Percentiles rank a stretch among this genome's conserved stretches.
Evolutionary conservation across 345 rosid genomes (phyloP).

Genomic region (Eucalyptus marginata): DNA sequence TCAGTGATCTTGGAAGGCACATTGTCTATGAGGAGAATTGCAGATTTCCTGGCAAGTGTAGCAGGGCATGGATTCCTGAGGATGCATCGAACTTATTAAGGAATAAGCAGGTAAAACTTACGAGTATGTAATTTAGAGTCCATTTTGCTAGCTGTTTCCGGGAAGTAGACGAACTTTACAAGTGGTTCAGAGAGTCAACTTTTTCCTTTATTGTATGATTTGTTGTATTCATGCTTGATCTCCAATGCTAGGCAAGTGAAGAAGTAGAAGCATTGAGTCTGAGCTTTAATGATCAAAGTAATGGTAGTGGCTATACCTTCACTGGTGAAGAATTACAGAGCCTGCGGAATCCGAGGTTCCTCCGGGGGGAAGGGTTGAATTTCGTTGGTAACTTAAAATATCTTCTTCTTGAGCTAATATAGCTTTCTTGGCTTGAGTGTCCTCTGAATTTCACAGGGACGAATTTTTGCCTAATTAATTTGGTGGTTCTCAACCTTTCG

Average conservation of each 20-base stretch:
- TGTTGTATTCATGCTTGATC: neutral
- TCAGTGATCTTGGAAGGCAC: neutral
- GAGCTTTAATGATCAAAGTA: neutral
- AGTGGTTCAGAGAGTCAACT: neutral
- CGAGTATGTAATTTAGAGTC: neutral
- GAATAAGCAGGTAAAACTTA: neutral
- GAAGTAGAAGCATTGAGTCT: slow-evolving; percentile 4
- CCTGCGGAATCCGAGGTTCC: neutral
- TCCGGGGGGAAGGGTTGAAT: neutral
- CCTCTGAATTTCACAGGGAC: neutral
- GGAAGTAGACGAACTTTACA: neutral
- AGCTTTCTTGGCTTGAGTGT: neutral
- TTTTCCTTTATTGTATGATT: neutral
- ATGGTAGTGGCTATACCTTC: neutral
- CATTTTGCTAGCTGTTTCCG: neutral
- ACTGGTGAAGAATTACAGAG: neutral
- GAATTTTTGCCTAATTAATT: neutral
- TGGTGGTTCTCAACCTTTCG: neutral
- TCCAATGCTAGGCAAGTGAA: neutral
- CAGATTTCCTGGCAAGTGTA: neutral
- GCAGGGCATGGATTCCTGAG: neutral
- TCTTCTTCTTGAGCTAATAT: neutral
- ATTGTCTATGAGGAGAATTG: neutral
- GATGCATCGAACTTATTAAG: neutral
- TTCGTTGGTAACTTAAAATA: neutral